These are phyloP conservation scores for Rhizopogon vesiculosus DNA, from an alignment of 768 basidiomycete genomes.

Conservation along the genomic window DNA sequence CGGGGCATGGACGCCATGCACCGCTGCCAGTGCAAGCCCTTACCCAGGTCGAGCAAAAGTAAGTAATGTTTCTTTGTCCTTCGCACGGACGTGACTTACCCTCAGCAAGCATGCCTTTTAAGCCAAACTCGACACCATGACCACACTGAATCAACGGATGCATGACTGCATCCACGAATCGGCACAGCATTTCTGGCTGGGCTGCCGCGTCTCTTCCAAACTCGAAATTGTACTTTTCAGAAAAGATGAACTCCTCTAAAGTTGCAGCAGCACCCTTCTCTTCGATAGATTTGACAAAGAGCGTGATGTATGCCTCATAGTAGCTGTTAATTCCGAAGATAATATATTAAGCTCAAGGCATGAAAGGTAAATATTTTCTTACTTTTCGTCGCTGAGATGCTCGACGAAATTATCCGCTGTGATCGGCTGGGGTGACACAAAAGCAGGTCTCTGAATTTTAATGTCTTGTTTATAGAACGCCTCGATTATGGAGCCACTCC, in stretches of 20 bases:
- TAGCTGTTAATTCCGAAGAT: slow-evolving; percentile 11
- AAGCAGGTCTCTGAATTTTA: slow-evolving; percentile 14
- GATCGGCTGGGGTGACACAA: slow-evolving; percentile 22
- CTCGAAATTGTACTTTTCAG: slow-evolving; percentile 21
- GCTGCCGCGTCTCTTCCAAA: slow-evolving; percentile 6
- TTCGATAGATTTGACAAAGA: slow-evolving; percentile 16
- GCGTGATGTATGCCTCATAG: slow-evolving; percentile 21
- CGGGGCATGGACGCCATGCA: slow-evolving; percentile 31
- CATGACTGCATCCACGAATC: slow-evolving; percentile 43
- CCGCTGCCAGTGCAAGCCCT: slow-evolving; percentile 21
- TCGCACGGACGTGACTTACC: slow-evolving; percentile 29
- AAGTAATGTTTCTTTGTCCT: not conserved
- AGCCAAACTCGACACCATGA: slow-evolving; percentile 57
- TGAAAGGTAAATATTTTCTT: not conserved
- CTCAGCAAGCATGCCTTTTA: slow-evolving; percentile 60
- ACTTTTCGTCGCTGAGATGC: slow-evolving; percentile 24
- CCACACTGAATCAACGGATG: slow-evolving; percentile 64
- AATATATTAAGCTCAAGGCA: not conserved
- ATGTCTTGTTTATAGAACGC: slow-evolving; percentile 22
- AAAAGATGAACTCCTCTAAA: slow-evolving; percentile 27
- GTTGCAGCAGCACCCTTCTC: slow-evolving; percentile 12
- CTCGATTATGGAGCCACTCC: slow-evolving; percentile 16
- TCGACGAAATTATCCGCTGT: slow-evolving; percentile 19
- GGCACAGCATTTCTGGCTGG: slow-evolving; percentile 50
- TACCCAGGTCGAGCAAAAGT: not conserved